Base-by-base conservation (phyloP, 176 grass and related monocot genomes). In the Tillandsia leiboldiana region DNA sequence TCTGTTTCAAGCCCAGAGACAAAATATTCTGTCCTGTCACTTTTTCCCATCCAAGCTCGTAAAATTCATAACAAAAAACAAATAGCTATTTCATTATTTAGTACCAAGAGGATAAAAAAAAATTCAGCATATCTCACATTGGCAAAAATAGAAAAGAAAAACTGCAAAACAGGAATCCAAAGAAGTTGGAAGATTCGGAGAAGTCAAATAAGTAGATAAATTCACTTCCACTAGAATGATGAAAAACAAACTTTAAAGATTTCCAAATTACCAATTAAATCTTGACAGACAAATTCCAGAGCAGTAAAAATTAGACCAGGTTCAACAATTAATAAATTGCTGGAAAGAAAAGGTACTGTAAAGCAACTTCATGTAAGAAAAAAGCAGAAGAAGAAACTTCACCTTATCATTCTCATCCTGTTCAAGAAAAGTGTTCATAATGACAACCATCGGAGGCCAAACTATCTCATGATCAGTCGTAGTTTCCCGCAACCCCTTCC, bases 391-490 rank as follows among this genome's bases (percentile, higher is more conserved):
- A 79, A 17, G n/a, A 24, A 78, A 53, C 64, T 11, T 64, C 27
- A 99, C 94, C 94, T 78, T 99, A n/a, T 84, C 82, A 81, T 82
- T 82, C 0, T 90, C 89, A 61, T 90, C 82, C 58, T 85, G 64
- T 52, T 92, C 89, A 66, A 97, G 61, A 2, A 59, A 66, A 9
- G 94, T 97, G 69, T 97, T 97, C 87, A 81, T 93, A 48, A 97
- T 82, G 79, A 93, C 72, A 74, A 97, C 87, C 79, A 97, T 97
- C 33, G 94, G 94, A 63, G 94, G 89, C 94, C 94, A 97, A 10
- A 97, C 79, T 59, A 97, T 97, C 54, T 81, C 47, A 5, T 74
- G 69, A 59, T 81, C 78, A 69, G 83, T 86, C 51, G 80, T 75
- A 67, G 66, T 78, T 68, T 85, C 82, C 13, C 56, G 58, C 50